Base-by-base conservation (phyloP, 1,284 basidiomycete species). In the Apiotrichum mycotoxinovorans region DNA sequence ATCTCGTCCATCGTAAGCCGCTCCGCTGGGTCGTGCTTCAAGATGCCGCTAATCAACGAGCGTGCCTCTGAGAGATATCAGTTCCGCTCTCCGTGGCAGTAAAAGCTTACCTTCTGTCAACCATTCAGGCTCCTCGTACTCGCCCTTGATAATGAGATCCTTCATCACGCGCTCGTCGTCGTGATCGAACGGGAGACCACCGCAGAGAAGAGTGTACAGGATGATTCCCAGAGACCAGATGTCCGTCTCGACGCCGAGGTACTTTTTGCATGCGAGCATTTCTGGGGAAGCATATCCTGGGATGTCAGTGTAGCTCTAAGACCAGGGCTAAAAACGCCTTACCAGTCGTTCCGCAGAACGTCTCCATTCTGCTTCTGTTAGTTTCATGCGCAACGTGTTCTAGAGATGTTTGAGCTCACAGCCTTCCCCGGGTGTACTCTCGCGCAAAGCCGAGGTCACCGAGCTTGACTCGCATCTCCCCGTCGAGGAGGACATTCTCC, bases 181-280 rank as follows among this genome's bases (percentile, higher is more conserved):
- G 67, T 98, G 91, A 68, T 98, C 95, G 68, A 98, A 98, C 0
- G 95, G 95, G n/a, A 98, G 79, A 5, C 88, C 90, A 1, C 95
- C 95, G 0, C 91, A 94, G 37, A 98, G 81, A 17, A 98, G 83
- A n/a, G 87, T 89, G 73, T 95, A 97, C 11, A 98, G 81, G 54
- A 98, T 98, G 60, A 98, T 84, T 4, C 95, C 95, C 34, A 98
- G 81, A 0, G 96, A 98, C 95, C 95, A 98, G 27, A 97, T 82
- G 70, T 98, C 96, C 46, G 97, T 92, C 82, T 97, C 92, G 87
- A 80, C 60, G 34, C 96, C 96, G 25, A 87, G 83, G 71, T 98
- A 98, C 74, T 87, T 92, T 74, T 85, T 85, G 5, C 89, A 89
- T 62, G 87, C 82, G 10, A 98, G 79, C 86, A 98, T 97, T 77